phyloP scores from a whole-genome alignment of 768 basidiomycete genomes.

The Auriculariales sp. region DNA sequence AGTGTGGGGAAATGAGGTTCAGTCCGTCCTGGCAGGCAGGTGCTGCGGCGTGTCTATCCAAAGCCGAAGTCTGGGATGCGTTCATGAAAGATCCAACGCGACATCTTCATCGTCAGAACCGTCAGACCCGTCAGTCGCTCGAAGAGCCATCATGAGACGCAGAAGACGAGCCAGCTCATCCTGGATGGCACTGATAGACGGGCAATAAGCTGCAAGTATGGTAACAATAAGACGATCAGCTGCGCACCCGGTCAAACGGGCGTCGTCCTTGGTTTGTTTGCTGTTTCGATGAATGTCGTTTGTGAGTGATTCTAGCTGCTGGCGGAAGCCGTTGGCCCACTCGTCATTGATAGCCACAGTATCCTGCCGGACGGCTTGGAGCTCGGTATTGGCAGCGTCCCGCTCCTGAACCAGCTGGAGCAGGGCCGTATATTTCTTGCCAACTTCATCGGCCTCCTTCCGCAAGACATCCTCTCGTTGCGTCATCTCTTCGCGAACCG shows the following conservation, averaged over 20 bases:
- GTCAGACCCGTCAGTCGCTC: not conserved
- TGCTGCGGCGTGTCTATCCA: too few species aligned
- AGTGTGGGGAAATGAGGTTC: too few species aligned
- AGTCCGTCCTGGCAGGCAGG: too few species aligned
- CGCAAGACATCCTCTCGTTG: constrained; percentile 57
- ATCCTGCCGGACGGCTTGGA: constrained; percentile 36
- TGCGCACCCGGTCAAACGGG: not conserved
- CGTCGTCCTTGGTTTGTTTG: not conserved
- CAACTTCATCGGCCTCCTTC: constrained; percentile 50
- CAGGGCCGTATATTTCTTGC: constrained; percentile 43
- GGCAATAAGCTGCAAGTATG: not conserved
- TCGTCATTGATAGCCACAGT: constrained; percentile 30
- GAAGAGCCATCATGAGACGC: not conserved
- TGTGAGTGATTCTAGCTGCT: constrained; percentile 40
- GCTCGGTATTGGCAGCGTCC: constrained; percentile 31
- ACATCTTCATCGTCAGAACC: not conserved
- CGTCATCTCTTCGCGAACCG: constrained; percentile 57
- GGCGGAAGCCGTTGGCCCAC: constrained; percentile 45
- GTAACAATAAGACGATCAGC: not conserved
- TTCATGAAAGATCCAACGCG: not conserved
- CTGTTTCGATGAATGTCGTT: constrained; percentile 13
- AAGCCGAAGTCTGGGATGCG: too few species aligned
- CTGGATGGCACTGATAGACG: not conserved
- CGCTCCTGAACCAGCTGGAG: constrained; percentile 45
- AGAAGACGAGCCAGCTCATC: not conserved